Evolutionary conservation across 2,329 filamentous ascomycete genomes (phyloP).

Genomic region (Cladosporium sp.): DNA sequence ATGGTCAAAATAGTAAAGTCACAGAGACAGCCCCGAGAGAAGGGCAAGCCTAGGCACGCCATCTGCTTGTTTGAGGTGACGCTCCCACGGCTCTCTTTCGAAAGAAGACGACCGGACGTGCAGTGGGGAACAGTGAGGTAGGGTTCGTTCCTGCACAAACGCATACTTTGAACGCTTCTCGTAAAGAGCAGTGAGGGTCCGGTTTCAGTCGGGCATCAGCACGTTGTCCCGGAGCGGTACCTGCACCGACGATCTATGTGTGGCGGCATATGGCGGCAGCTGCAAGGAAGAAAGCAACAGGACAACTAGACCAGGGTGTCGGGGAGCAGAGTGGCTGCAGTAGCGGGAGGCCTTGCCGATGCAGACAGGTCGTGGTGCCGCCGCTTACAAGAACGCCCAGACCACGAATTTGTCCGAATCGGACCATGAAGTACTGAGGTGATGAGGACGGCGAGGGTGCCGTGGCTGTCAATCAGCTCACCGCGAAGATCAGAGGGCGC

Average conservation of each 20-base stretch:
- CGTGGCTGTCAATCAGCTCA: neutral
- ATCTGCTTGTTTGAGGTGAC: neutral
- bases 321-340: slow-evolving; percentile 10
- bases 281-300: slow-evolving; percentile 12
- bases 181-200: slow-evolving; percentile 1
- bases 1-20: neutral
- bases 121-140: neutral
- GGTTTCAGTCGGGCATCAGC: slow-evolving; percentile 9
- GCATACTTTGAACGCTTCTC: neutral
- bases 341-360: slow-evolving; percentile 9
- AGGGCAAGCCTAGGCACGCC: neutral
- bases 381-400: neutral
- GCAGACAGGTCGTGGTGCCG: slow-evolving; percentile 2
- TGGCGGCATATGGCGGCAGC: slow-evolving; percentile 5
- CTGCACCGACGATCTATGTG: slow-evolving; percentile 10
- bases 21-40: neutral
- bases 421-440: neutral
- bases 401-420: neutral
- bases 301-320: slow-evolving; percentile 8
- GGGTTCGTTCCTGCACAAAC: neutral
- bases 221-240: slow-evolving; percentile 5
- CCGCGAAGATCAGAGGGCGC: neutral
- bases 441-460: neutral
- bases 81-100: too few relatives aligned
- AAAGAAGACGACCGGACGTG: neutral